Evolutionary conservation across 2,329 filamentous ascomycete species (phyloP).

Genomic region (Rutstroemia sp.): DNA sequence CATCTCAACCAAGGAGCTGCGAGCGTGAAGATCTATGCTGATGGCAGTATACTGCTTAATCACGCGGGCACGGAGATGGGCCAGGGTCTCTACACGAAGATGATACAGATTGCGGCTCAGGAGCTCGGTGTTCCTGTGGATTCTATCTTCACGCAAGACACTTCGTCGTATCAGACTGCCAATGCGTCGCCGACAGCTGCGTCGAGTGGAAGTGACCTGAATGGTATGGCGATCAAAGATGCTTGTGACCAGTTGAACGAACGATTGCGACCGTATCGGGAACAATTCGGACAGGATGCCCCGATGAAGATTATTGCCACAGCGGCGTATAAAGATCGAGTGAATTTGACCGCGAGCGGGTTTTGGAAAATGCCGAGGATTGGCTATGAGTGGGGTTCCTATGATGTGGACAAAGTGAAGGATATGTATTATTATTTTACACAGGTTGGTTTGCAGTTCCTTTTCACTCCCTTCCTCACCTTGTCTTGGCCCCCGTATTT

Average conservation of each 20-base stretch:
- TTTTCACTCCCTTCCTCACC: not conserved
- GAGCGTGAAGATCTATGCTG: conserved; percentile 91
- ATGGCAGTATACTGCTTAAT: conserved; percentile 82
- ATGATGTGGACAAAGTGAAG: conserved; percentile 56
- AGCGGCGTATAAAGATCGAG: conserved; percentile 87
- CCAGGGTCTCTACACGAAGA: conserved; percentile 88
- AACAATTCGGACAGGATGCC: conserved; percentile 68
- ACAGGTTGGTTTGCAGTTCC: conserved; percentile 37
- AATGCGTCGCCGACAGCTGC: conserved; percentile 89
- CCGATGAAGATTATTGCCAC: conserved; percentile 83
- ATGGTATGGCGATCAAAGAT: conserved; percentile 89
- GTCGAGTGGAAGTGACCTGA: conserved; percentile 89
- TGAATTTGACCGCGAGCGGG: conserved; percentile 87
- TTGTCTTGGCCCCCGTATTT: too few species aligned
- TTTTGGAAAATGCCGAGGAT: conserved; percentile 97
- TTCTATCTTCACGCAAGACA: conserved; percentile 83
- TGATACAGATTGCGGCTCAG: conserved; percentile 87
- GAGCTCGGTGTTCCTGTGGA: conserved; percentile 73
- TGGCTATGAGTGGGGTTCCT: conserved; percentile 84
- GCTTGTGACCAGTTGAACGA: conserved; percentile 85
- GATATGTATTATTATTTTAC: conserved; percentile 97
- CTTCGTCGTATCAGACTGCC: conserved; percentile 86
- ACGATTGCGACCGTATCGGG: conserved; percentile 73
- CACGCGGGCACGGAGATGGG: conserved; percentile 98
- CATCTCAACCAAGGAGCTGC: conserved; percentile 94